A percentile compares a stretch with the other conserved stretches of the same genome.
phyloP scores from a whole-genome alignment of 495 filamentous ascomycete genomes.

The Glonium stellatum region DNA sequence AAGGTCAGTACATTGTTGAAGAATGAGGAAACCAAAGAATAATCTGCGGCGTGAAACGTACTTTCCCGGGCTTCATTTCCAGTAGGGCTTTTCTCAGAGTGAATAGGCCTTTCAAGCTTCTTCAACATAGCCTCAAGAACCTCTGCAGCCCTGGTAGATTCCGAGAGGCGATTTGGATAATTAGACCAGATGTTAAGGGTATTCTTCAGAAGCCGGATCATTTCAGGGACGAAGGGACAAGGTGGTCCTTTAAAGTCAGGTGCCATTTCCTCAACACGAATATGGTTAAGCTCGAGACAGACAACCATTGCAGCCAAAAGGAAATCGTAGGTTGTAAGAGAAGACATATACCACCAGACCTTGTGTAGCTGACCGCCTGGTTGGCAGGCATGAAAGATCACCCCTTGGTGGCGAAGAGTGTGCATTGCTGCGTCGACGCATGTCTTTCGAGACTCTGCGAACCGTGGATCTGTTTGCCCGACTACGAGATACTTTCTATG shows the following conservation, averaged over 20 bases:
- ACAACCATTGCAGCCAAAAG: conserved; percentile 48
- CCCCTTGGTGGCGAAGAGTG: conserved; percentile 38
- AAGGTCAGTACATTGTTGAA: not conserved
- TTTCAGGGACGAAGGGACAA: conserved; percentile 5
- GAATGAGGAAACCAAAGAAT: not conserved
- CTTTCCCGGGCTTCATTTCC: not conserved
- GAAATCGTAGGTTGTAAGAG: conserved; percentile 43
- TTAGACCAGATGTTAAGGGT: conserved; percentile 23
- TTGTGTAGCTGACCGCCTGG: conserved; percentile 40
- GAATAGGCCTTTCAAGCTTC: conserved; percentile 7
- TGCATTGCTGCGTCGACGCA: conserved; percentile 42
- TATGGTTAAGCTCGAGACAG: conserved; percentile 41
- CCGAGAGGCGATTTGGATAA: conserved; percentile 14
- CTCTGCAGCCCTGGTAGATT: conserved; percentile 15
- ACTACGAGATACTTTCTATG: conserved; percentile 40
- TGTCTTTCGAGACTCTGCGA: conserved; percentile 34
- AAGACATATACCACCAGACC: conserved; percentile 45
- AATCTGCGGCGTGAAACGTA: not conserved
- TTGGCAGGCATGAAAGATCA: conserved; percentile 33
- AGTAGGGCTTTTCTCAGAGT: not conserved
- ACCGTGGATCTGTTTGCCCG: conserved; percentile 25
- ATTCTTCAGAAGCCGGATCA: conserved; percentile 11
- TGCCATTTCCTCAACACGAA: not conserved
- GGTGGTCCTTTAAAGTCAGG: not conserved
- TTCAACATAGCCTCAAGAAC: conserved; percentile 22